Percentiles rank a stretch among this genome's conserved stretches.
phyloP scores from a whole-genome alignment of 495 filamentous ascomycete species.

The Podospora anserina region DNA sequence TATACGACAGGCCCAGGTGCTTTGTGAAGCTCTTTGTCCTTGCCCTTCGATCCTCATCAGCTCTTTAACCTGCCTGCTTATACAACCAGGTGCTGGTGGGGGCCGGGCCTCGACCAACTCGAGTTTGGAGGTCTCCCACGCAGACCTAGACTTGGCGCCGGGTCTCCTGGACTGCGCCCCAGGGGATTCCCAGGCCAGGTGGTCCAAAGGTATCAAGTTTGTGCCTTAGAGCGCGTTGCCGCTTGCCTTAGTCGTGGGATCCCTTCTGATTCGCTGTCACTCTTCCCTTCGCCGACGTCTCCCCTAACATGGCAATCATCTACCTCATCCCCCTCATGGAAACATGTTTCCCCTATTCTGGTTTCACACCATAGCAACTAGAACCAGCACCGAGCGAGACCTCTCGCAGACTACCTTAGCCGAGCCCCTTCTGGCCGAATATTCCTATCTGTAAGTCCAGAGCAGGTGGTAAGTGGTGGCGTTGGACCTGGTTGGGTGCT shows the following conservation, averaged over 20 bases:
- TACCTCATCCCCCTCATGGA: not conserved
- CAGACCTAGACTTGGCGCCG: conserved; percentile 11
- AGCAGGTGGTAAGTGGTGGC: not conserved
- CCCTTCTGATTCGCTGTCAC: conserved; percentile 8
- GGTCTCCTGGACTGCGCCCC: conserved; percentile 12
- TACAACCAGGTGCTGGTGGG: not conserved
- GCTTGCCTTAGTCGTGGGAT: conserved; percentile 13
- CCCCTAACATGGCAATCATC: not conserved
- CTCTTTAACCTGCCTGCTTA: not conserved
- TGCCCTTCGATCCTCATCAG: not conserved
- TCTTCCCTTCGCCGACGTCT: not conserved
- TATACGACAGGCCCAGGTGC: not conserved
- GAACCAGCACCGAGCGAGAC: not conserved
- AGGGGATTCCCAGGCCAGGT: conserved; percentile 4
- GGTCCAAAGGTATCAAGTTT: conserved; percentile 10
- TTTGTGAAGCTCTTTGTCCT: not conserved
- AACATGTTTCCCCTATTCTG: not conserved
- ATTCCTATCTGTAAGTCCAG: not conserved
- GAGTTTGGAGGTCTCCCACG: conserved; percentile 10
- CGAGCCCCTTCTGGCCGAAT: not conserved
- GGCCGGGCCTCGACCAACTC: not conserved
- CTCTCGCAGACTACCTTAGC: not conserved
- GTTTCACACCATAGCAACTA: not conserved
- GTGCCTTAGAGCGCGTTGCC: conserved; percentile 6
- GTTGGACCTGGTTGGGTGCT: not conserved